Evolutionary conservation across 768 basidiomycete species (phyloP), one percentile per base, ranked within the genome.

Genomic region (Termitomyces sp.): DNA sequence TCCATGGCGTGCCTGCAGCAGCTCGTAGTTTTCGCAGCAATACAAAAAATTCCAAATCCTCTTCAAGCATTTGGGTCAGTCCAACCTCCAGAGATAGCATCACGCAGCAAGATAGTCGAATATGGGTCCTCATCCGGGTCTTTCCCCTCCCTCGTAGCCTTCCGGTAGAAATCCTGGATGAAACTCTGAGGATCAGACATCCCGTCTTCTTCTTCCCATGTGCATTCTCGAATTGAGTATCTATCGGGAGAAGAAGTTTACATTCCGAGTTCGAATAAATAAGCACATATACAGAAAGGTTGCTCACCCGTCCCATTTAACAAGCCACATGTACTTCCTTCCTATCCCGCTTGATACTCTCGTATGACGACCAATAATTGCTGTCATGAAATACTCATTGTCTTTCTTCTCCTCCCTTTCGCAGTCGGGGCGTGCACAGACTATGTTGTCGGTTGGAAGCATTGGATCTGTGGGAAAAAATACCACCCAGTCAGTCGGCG

Each of bases 261-360:
- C 51, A 30, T 36, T 14, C 30, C n/a, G 38, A 41, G 16, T 30
- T 52, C 52, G 24, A 24, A 54, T 35, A 5, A 26, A 26, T n/a
- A 59, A 45, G 52, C 36, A 49, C 26, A 16, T 6, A 24, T 28
- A 36, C 7, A 41, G n/a, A n/a, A 41, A 41, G n/a, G 10, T 38
- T 14, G 24, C 70, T 64, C 46, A 76, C 76, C 70, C 71, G 13
- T 71, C 70, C 76, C 76, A 77, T 65, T 72, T 74, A 20, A 77
- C 69, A 18, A 77, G 71, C 67, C 75, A 77, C 2, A 63, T 51
- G 11, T 67, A 64, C 5, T 48, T 51, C 28, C 57, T 46, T 8
- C 67, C 68, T 5, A 48, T 33, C 13, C 71, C 68, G 13, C 70
- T 61, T 28, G 66, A 59, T 18, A 64, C 60, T 38, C 63, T 67